These are phyloP conservation scores for Dioscorea zingiberensis DNA, from an alignment of 106 monocot genomes.

Conservation along the genomic window DNA sequence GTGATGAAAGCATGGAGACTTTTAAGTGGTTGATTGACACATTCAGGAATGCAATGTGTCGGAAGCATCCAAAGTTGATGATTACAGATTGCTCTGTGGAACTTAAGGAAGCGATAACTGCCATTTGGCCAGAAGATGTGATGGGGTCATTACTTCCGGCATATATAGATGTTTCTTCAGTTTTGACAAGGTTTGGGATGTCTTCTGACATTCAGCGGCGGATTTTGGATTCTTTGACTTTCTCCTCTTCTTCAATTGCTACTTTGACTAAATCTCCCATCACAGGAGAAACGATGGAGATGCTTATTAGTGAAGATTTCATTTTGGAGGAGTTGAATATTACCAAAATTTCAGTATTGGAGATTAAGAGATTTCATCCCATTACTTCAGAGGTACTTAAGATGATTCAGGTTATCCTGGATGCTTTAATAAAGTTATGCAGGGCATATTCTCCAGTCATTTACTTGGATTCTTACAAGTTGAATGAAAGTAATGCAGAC, in stretches of 20 bases:
- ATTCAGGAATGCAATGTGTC: slow-evolving; percentile 22
- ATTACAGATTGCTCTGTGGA: slow-evolving; percentile 15
- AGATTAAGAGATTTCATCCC: slow-evolving; percentile 62
- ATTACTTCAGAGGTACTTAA: slow-evolving; percentile 60
- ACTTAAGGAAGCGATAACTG: slow-evolving; percentile 18
- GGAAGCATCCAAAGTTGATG: slow-evolving; percentile 21
- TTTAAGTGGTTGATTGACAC: slow-evolving; percentile 39
- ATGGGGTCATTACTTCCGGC: no score
- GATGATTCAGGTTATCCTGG: slow-evolving; percentile 57
- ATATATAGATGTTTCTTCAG: no score
- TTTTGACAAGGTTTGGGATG: no score
- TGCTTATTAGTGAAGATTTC: slow-evolving; percentile 57
- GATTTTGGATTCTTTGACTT: slow-evolving; percentile 59
- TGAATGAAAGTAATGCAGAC: slow-evolving; percentile 6
- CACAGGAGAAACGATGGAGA: slow-evolving; percentile 27
- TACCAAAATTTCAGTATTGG: slow-evolving; percentile 47
- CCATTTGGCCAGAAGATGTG: slow-evolving; percentile 19
- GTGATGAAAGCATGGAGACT: slow-evolving; percentile 23
- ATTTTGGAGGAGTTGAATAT: slow-evolving; percentile 54
- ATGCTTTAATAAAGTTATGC: slow-evolving; percentile 62
- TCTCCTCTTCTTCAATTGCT: slow-evolving; percentile 45
- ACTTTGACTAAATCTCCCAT: slow-evolving; percentile 28
- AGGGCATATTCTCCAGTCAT: slow-evolving; percentile 58
- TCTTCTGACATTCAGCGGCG: no score
- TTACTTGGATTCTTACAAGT: slow-evolving; percentile 6